Base-by-base conservation (phyloP, 805 yeast genomes). In the Pichia occidentalis region DNA sequence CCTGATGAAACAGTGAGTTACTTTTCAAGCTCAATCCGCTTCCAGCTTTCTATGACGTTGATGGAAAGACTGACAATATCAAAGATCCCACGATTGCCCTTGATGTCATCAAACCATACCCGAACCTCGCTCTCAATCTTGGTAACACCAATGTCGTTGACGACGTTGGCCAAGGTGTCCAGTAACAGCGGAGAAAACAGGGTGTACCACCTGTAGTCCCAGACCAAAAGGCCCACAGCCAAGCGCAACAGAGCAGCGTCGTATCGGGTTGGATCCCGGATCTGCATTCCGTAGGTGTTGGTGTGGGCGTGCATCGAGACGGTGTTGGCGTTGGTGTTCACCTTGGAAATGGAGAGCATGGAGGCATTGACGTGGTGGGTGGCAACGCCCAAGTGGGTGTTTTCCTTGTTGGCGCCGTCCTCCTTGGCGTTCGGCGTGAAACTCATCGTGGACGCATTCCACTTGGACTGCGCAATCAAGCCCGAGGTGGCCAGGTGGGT, bases 201-300 rank as follows among this genome's bases (percentile, higher is more conserved):
- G 46, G 80, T 74, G 63, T 90, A 94, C 98, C 98, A 92, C 54
- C 98, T 75, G 60, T 88, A 97, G 55, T 86, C 83, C 97, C 97
- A 94, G n/a, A 92, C 95, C n/a, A 81, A 64, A 37, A 92, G 64
- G 51, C 82, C 83, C 24, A 88, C 85, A 40, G 78, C 61, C 17
- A 80, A 64, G 40, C 81, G 86, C 42, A 88, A 65, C 10, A 85
- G 75, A 45, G 70, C 67, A 35, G 68, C 72, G 52, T 78, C 76
- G 36, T 73, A 59, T 40, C 66, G 59, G 19, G 42, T 48, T 11
- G 39, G 39, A 32, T 40, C 43, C 24, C 39, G 34, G 4, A 27
- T 24, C 28, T 17, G 24, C 28, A 23, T 32, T 32, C 24, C n/a
- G n/a, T n/a, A n/a, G n/a, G n/a, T n/a, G n/a, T n/a, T n/a, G n/a